A percentile compares a stretch with the other conserved stretches of the same genome.
phyloP scores from a whole-genome alignment of 2,329 filamentous ascomycete species.

The Aspergillus uvarum region DNA sequence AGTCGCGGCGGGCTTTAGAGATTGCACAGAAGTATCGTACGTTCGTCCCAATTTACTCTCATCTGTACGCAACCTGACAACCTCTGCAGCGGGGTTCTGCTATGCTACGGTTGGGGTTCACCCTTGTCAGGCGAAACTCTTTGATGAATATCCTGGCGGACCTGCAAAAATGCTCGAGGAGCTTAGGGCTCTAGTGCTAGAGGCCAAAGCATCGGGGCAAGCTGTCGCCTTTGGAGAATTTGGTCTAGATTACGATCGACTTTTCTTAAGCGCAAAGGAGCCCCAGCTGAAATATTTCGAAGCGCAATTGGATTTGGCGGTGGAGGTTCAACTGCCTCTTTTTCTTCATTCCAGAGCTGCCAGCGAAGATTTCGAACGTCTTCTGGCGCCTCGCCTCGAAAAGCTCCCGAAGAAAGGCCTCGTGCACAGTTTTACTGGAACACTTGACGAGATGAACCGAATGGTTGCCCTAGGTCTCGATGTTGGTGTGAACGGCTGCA shows the following conservation, averaged over 20 bases:
- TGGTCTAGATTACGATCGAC: constrained; percentile 90
- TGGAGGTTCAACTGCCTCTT: constrained; percentile 74
- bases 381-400: constrained; percentile 65
- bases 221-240: constrained; percentile 89
- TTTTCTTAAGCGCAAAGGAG: constrained; percentile 76
- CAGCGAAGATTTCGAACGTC: constrained; percentile 74
- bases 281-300: constrained; percentile 84
- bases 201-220: constrained; percentile 58
- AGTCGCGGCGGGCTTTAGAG: constrained; percentile 71
- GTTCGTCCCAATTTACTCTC: constrained; percentile 30
- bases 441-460: constrained; percentile 76
- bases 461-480: constrained; percentile 79
- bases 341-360: constrained; percentile 92
- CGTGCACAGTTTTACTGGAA: constrained; percentile 94
- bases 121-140: constrained; percentile 80
- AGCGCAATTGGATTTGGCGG: constrained; percentile 75
- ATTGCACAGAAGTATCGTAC: constrained; percentile 73
- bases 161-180: constrained; percentile 50
- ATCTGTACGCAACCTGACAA: constrained; percentile 16
- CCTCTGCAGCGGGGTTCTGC: constrained; percentile 66
- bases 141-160: constrained; percentile 60
- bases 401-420: constrained; percentile 72
- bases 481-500: constrained; percentile 95
- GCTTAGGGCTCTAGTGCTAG: constrained; percentile 64
- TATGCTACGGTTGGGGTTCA: constrained; percentile 93